phyloP scores from a whole-genome alignment of 2,329 filamentous ascomycete species.

The Huntiella decipiens region DNA sequence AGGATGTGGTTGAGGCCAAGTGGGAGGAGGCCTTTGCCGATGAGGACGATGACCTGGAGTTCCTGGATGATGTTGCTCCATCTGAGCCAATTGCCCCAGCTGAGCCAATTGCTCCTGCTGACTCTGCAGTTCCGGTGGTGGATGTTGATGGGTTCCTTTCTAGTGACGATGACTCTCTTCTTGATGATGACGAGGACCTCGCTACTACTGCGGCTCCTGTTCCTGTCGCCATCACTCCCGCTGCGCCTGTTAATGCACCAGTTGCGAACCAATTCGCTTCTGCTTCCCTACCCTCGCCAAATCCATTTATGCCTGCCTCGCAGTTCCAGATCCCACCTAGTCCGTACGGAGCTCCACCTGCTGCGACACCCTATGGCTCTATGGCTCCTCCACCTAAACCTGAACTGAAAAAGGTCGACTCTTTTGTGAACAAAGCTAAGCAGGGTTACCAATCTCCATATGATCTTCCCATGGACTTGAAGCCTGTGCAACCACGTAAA shows the following conservation, averaged over 20 bases:
- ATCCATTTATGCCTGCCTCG: conserved; percentile 11
- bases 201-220: conserved; percentile 12
- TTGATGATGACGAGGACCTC: conserved; percentile 46
- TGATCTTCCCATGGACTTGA: conserved; percentile 76
- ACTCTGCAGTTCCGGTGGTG: conserved; percentile 21
- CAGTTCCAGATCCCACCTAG: not conserved
- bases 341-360: conserved; percentile 9
- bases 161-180: conserved; percentile 70
- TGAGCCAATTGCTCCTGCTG: not conserved
- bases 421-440: conserved; percentile 79
- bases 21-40: conserved; percentile 69
- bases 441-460: conserved; percentile 88
- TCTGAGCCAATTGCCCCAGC: conserved; percentile 18
- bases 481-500: conserved; percentile 44
- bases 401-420: conserved; percentile 45
- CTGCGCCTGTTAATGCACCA: conserved; percentile 1
- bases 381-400: conserved; percentile 21
- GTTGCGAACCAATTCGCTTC: not conserved
- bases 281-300: not conserved
- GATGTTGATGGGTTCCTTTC: conserved; percentile 51
- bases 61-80: conserved; percentile 38
- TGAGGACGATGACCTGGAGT: conserved; percentile 51
- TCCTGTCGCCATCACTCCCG: not conserved
- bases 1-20: conserved; percentile 54
- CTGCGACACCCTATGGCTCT: conserved; percentile 19